phyloP scores from a whole-genome alignment of 2,329 filamentous ascomycete species.

The Aureobasidium leucospermi region DNA sequence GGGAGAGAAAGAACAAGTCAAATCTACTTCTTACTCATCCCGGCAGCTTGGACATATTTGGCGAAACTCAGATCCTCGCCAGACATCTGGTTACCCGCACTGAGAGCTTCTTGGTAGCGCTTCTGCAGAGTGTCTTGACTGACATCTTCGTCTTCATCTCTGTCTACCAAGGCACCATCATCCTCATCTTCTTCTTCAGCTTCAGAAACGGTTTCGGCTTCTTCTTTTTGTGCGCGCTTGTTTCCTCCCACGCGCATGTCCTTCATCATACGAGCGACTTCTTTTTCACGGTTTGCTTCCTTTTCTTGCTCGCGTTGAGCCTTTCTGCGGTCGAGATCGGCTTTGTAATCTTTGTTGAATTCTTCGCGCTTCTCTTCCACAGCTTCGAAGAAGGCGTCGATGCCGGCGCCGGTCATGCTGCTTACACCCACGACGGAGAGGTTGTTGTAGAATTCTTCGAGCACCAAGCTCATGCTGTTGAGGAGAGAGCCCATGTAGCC shows the following conservation, averaged over 20 bases:
- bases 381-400: conserved; percentile 88
- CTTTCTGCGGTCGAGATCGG: conserved; percentile 74
- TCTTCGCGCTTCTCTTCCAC: conserved; percentile 82
- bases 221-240: conserved; percentile 32
- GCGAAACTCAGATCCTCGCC: conserved; percentile 24
- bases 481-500: conserved; percentile 95
- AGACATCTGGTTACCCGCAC: conserved; percentile 38
- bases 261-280: conserved; percentile 88
- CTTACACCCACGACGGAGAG: conserved; percentile 89
- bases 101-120: conserved; percentile 70
- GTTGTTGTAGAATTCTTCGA: conserved; percentile 96
- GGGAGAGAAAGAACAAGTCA: not conserved
- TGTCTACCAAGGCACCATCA: conserved; percentile 52
- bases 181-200: conserved; percentile 42
- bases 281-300: conserved; percentile 63
- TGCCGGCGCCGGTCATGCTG: conserved; percentile 82
- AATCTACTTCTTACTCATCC: conserved; percentile 14
- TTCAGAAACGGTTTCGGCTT: conserved; percentile 45
- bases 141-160: conserved; percentile 46
- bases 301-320: conserved; percentile 71
- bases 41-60: conserved; percentile 19
- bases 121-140: conserved; percentile 62
- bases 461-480: conserved; percentile 95
- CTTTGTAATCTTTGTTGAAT: conserved; percentile 84
- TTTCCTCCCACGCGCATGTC: conserved; percentile 64